Conservation (phyloP, 1,284 basidiomycete species). For the Athelia sp. region DNA sequence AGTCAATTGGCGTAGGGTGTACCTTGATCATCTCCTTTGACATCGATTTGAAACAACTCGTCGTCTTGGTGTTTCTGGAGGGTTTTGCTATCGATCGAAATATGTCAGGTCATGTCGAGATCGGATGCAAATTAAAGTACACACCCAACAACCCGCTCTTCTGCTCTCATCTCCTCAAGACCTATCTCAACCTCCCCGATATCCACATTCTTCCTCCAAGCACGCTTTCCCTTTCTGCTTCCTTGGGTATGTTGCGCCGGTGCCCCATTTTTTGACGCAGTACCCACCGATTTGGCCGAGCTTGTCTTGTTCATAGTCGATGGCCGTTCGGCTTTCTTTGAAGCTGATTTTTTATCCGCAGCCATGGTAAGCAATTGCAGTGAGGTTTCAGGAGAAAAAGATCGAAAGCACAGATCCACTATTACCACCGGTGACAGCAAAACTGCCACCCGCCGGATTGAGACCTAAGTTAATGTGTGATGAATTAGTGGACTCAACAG, state of each 20-base stretch:
- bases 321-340: too few relatives aligned
- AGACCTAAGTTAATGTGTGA: too few relatives aligned
- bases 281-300: too few relatives aligned
- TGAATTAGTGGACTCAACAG: too few relatives aligned
- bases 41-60: constrained; percentile 78
- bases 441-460: too few relatives aligned
- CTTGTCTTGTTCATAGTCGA: too few relatives aligned
- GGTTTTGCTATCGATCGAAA: constrained; percentile 35
- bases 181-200: constrained; percentile 71
- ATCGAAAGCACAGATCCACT: too few relatives aligned
- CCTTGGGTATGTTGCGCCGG: constrained; percentile 69
- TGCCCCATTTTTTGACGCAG: constrained; percentile 35
- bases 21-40: constrained; percentile 76
- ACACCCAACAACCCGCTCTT: constrained; percentile 78
- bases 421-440: too few relatives aligned
- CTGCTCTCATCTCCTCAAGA: constrained; percentile 68
- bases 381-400: too few relatives aligned
- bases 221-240: constrained; percentile 84
- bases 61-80: constrained; percentile 63
- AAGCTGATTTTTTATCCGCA: too few relatives aligned
- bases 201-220: constrained; percentile 92
- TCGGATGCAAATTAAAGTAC: constrained; percentile 14
- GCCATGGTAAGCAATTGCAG: too few relatives aligned
- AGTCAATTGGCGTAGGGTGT: constrained; percentile 17
- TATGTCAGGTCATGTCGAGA: constrained; percentile 6